A percentile compares a stretch with the other conserved stretches of the same genome.
phyloP scores from a whole-genome alignment of 2,329 filamentous ascomycete species.

The Amphichorda felina region DNA sequence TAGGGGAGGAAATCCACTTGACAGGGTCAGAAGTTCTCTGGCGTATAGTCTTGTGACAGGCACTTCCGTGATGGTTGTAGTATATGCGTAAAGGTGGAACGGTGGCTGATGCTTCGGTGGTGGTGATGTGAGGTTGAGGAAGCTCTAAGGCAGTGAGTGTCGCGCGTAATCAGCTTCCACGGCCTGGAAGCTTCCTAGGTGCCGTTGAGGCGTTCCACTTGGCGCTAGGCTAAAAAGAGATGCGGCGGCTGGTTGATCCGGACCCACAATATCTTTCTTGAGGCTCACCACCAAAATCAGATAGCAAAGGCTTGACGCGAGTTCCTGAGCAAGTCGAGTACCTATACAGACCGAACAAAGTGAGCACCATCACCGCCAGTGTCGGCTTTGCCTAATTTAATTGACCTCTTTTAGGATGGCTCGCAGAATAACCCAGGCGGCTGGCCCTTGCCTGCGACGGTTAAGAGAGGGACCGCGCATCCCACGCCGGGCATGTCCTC shows the following conservation, averaged over 20 bases:
- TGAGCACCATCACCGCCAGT: no score
- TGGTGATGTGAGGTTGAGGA: background rate
- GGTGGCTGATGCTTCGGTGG: background rate
- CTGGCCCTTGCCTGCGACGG: conserved; percentile 12
- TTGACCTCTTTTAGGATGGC: conserved; percentile 7
- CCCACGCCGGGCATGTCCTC: conserved; percentile 8
- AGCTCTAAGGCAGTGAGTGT: conserved; percentile 10
- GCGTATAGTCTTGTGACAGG: no score
- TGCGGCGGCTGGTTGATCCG: conserved; percentile 3
- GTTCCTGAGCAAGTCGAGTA: background rate
- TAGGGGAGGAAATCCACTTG: background rate
- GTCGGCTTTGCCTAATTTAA: background rate
- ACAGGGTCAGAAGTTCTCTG: background rate
- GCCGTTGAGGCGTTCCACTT: no score
- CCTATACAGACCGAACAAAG: no score
- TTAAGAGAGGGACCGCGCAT: conserved; percentile 7
- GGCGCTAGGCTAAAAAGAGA: conserved; percentile 2
- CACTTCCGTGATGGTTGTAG: background rate
- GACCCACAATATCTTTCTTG: background rate
- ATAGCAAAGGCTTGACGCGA: background rate
- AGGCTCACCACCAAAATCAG: background rate
- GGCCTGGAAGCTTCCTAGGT: conserved; percentile 2
- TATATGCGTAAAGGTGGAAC: no score
- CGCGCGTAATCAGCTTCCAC: conserved; percentile 9
- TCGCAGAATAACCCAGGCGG: conserved; percentile 6